A percentile compares a stretch with the other conserved stretches of the same genome.
phyloP scores from a whole-genome alignment of 202 grass and related monocot genomes.

The Digitaria exilis region DNA sequence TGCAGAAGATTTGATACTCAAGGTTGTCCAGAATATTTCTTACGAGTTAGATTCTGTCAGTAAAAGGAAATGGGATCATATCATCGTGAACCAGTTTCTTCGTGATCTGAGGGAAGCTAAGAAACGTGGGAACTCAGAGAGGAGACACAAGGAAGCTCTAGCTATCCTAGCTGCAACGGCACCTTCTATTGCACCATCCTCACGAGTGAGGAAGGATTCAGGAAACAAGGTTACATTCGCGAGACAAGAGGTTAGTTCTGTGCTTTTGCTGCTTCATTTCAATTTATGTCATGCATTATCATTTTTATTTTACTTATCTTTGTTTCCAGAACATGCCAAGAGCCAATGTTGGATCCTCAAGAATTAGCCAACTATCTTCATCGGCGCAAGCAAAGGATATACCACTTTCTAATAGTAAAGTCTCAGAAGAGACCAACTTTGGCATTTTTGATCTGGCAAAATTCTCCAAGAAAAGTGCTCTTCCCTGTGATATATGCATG shows the following conservation, averaged over 20 bases:
- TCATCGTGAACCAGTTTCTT: slow-evolving; percentile 91
- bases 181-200: slow-evolving; percentile 50
- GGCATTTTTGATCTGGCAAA: slow-evolving; percentile 77
- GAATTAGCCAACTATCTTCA: slow-evolving; percentile 51
- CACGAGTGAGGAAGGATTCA: slow-evolving; percentile 60
- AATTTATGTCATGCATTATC: slow-evolving; percentile 12
- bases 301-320: slow-evolving; percentile 22
- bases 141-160: slow-evolving; percentile 97
- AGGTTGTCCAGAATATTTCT: slow-evolving; percentile 74
- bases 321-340: slow-evolving; percentile 43
- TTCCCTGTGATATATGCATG: slow-evolving; percentile 87
- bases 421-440: slow-evolving; percentile 57
- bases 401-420: slow-evolving; percentile 55
- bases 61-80: slow-evolving; percentile 91
- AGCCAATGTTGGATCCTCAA: slow-evolving; percentile 50
- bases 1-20: slow-evolving; percentile 78
- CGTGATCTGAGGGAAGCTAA: slow-evolving; percentile 95
- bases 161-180: slow-evolving; percentile 87
- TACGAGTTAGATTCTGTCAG: slow-evolving; percentile 66
- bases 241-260: too few relatives aligned
- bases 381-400: slow-evolving; percentile 71
- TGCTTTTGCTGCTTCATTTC: slow-evolving; percentile 26
- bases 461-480: slow-evolving; percentile 82
- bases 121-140: slow-evolving; percentile 91
- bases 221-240: slow-evolving; percentile 54